phyloP scores from a whole-genome alignment of 202 grass and related monocot genomes.

The Eragrostis tef region DNA sequence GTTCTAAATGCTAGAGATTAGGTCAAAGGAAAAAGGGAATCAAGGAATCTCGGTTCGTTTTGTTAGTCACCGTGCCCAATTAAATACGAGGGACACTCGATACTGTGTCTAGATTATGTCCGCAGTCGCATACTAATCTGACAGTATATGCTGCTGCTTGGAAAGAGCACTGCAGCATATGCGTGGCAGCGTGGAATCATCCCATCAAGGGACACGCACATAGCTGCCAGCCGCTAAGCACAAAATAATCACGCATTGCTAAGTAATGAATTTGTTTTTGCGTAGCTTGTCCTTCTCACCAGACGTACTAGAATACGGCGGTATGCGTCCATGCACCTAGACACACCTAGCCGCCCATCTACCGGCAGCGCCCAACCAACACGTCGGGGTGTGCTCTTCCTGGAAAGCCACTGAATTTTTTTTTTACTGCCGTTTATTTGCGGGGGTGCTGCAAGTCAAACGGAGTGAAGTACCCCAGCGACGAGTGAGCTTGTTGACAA shows the following conservation, averaged over 20 bases:
- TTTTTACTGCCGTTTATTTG: background rate
- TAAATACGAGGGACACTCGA: no score
- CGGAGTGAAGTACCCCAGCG: background rate
- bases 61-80: no score
- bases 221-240: background rate
- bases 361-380: background rate
- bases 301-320: background rate
- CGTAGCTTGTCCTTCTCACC: background rate
- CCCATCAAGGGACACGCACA: background rate
- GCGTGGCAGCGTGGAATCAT: slow-evolving; percentile 9
- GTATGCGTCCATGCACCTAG: background rate
- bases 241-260: background rate
- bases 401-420: background rate
- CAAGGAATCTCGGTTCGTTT: no score
- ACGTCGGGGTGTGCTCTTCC: slow-evolving; percentile 12
- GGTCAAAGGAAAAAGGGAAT: no score
- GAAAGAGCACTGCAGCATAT: background rate
- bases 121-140: slow-evolving; percentile 27
- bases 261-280: background rate
- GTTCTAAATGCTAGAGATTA: no score
- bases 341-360: background rate
- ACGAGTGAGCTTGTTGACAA: background rate
- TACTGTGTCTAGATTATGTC: background rate
- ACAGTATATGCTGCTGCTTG: slow-evolving; percentile 37
- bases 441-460: background rate